These are phyloP conservation scores for Conticribra guillardii DNA, from an alignment of 108 stramenopile genomes.

Conservation along the genomic window DNA sequence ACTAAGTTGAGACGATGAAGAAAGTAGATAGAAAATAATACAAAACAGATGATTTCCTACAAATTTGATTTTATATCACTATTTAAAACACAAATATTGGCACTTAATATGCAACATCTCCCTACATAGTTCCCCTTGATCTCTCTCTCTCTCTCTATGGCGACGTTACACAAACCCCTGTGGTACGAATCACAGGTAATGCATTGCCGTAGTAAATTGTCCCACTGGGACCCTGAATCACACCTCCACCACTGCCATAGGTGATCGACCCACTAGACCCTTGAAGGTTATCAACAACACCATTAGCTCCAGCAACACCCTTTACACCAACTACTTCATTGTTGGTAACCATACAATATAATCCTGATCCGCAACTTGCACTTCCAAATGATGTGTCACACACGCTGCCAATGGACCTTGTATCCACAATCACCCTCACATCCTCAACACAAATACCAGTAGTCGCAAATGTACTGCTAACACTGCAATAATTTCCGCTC, in stretches of 20 bases:
- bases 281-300: neutral
- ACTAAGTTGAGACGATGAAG: too few relatives aligned
- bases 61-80: too few relatives aligned
- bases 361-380: slow-evolving; percentile 2
- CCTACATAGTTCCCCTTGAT: too few relatives aligned
- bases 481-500: neutral
- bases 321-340: slow-evolving; percentile 7
- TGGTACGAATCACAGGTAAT: neutral
- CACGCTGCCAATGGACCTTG: slow-evolving; percentile 3
- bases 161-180: neutral
- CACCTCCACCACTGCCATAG: neutral
- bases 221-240: neutral
- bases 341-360: slow-evolving; percentile 7
- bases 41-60: too few relatives aligned
- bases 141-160: neutral
- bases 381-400: slow-evolving; percentile 10
- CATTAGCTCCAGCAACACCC: neutral
- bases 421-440: neutral
- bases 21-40: too few relatives aligned
- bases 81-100: too few relatives aligned
- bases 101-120: too few relatives aligned
- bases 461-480: neutral
- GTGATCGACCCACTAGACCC: slow-evolving; percentile 1
- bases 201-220: neutral
- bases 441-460: neutral